phyloP scores from a whole-genome alignment of 1,139 yeast species.

The Geotrichum europaeum region DNA sequence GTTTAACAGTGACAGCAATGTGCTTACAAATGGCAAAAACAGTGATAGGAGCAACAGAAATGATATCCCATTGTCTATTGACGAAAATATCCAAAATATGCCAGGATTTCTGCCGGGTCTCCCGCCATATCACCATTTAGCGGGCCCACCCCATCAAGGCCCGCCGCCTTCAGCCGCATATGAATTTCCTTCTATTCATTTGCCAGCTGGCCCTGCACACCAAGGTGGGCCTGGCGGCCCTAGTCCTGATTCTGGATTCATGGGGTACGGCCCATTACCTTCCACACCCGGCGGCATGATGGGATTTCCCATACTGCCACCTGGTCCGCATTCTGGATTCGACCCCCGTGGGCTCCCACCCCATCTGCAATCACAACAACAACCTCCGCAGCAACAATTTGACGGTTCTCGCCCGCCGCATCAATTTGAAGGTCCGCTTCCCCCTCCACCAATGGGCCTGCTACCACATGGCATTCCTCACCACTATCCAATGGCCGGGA shows the following conservation, averaged over 20 bases:
- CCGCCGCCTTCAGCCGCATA: background rate
- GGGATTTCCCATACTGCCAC: background rate
- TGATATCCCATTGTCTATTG: background rate
- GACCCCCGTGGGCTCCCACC: background rate
- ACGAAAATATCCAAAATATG: background rate
- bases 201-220: background rate
- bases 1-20: background rate
- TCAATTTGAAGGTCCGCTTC: background rate
- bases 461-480: background rate
- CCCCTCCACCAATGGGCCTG: background rate
- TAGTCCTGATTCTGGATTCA: background rate
- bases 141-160: background rate
- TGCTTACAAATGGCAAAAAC: background rate
- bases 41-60: background rate
- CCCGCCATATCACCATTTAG: background rate
- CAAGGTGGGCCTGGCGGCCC: background rate
- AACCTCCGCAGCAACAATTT: background rate
- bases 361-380: constrained; percentile 6
- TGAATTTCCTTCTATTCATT: background rate
- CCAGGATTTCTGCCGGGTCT: background rate
- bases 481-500: background rate
- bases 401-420: constrained; percentile 7
- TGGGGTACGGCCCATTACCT: background rate
- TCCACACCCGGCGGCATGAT: background rate
- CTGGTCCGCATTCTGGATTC: background rate